These are phyloP conservation scores for Trichosporon sp. DNA, from an alignment of 1,284 basidiomycete genomes.

Conservation along the genomic window DNA sequence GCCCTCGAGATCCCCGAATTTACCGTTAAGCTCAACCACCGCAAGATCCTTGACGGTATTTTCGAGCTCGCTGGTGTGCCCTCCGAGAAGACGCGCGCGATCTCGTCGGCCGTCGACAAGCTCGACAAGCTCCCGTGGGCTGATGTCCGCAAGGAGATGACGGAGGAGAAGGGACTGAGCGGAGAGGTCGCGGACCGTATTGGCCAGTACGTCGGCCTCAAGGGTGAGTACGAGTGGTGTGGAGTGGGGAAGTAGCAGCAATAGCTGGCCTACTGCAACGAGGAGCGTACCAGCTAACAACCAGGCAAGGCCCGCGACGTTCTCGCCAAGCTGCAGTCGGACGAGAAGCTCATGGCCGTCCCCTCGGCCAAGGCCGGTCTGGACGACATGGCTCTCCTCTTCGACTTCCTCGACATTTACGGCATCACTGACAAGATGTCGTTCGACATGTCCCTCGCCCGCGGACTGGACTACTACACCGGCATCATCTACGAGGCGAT, in stretches of 20 bases:
- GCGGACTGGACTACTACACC: constrained; percentile 97
- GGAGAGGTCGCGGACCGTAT: constrained; percentile 84
- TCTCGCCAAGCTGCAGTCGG: constrained; percentile 65
- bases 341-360: constrained; percentile 65
- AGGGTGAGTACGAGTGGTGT: constrained; percentile 57
- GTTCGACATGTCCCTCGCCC: constrained; percentile 92
- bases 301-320: constrained; percentile 60
- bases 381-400: constrained; percentile 83
- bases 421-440: constrained; percentile 77
- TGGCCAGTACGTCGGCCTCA: constrained; percentile 91
- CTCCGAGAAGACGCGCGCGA: constrained; percentile 81
- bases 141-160: constrained; percentile 95
- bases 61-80: constrained; percentile 97
- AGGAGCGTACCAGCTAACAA: constrained; percentile 6
- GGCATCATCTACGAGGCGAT: constrained; percentile 98
- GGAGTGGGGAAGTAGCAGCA: too few relatives aligned
- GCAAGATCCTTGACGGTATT: constrained; percentile 95
- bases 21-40: constrained; percentile 94
- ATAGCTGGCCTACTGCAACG: neutral
- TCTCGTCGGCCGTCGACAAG: constrained; percentile 97
- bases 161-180: constrained; percentile 85
- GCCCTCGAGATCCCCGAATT: constrained; percentile 86
- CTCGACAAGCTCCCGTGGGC: constrained; percentile 92
- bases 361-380: constrained; percentile 74
- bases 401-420: constrained; percentile 71